phyloP scores from a whole-genome alignment of 2,329 filamentous ascomycete genomes.

The Cladobotryum protrusum region DNA sequence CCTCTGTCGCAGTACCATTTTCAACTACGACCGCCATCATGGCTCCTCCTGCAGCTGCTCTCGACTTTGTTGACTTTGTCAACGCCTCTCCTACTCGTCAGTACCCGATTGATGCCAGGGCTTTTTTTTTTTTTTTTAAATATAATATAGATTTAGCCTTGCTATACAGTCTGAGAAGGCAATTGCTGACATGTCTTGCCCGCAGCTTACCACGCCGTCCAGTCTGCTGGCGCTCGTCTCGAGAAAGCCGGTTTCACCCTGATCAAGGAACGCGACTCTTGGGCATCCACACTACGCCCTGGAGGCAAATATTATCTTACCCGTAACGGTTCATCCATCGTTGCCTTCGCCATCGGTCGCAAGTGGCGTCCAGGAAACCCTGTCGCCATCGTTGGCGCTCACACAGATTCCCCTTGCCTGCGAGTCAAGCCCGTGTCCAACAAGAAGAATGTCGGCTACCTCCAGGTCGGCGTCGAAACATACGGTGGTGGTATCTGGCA shows the following conservation, averaged over 20 bases:
- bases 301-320: constrained; percentile 97
- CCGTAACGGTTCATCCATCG: constrained; percentile 84
- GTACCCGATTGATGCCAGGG: constrained; percentile 20
- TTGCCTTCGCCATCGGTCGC: constrained; percentile 85
- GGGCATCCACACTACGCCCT: constrained; percentile 71
- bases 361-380: constrained; percentile 90
- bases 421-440: constrained; percentile 93
- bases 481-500: constrained; percentile 98
- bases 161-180: background rate
- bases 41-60: constrained; percentile 52
- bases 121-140: background rate
- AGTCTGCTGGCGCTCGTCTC: constrained; percentile 68
- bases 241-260: constrained; percentile 78
- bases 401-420: constrained; percentile 90
- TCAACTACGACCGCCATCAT: constrained; percentile 34
- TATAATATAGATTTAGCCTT: background rate
- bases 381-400: constrained; percentile 87
- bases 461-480: constrained; percentile 93
- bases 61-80: constrained; percentile 88
- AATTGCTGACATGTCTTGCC: constrained; percentile 15
- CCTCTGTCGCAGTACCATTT: background rate
- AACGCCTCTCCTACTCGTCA: constrained; percentile 90
- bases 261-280: constrained; percentile 86
- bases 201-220: constrained; percentile 88
- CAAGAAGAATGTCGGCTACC: constrained; percentile 76